Base-by-base conservation (phyloP, 1,284 basidiomycete genomes). In the Flammula alnicola region DNA sequence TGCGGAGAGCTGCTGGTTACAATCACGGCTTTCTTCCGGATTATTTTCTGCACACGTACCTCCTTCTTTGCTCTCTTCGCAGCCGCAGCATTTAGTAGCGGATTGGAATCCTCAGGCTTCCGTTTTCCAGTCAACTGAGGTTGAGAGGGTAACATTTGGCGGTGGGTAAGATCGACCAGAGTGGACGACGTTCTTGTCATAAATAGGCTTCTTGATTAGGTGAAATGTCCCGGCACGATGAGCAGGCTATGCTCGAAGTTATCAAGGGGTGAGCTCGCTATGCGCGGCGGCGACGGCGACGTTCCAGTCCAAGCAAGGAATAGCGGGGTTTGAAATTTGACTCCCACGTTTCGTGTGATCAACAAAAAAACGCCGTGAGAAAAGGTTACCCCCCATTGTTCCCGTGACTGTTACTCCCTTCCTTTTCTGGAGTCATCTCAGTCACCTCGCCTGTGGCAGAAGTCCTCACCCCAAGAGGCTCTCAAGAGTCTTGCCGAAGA, bases 11-110 rank as follows among this genome's bases (percentile, higher is more conserved):
- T n/a, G n/a, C n/a, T n/a, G n/a, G n/a, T n/a, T 35, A 17, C 27
- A 38, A 46, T 25, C n/a, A 16, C n/a, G 49, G 32, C 41, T 3
- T 53, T 20, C 30, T 17, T 29, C 9, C n/a, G 19, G 9, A 27
- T 36, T 14, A 43, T 27, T 29, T 16, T 25, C 8, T 2, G 27
- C 19, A 32, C 27, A 64, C 75, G 29, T 61, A 80, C 82, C 64
- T 83, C 79, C 61, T 74, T 82, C 73, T 77, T 81, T 29, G 70
- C 57, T 58, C 74, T 78, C 72, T 84, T 84, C 29, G 72, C 67
- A 22, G 74, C 69, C 29, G 72, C 68, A 16, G 72, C 68, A 42
- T 69, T 69, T 12, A 73, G 43, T 14, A 83, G 62, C 6, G 78
- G 76, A 52, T 82, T 82, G 48, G 79, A 77, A 41, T 80, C 78